A percentile compares a stretch with the other conserved stretches of the same genome.
Conservation (phyloP, 2,329 filamentous ascomycete species). For the Pseudocercospora macadamiae region DNA sequence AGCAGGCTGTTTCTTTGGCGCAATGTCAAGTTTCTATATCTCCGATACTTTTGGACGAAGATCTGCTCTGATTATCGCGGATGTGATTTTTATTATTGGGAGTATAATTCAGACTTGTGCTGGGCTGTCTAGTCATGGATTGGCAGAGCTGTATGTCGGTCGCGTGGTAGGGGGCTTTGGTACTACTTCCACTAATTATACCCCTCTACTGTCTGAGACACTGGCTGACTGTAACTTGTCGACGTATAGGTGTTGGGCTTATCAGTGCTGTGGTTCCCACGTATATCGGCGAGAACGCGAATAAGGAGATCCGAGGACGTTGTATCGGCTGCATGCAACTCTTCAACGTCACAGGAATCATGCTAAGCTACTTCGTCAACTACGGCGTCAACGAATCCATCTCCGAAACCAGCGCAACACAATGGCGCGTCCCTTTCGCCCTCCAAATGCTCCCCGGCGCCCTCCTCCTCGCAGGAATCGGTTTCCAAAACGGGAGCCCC, state of each 20-base stretch:
- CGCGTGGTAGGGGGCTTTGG: slow-evolving; percentile 50
- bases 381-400: slow-evolving; percentile 54
- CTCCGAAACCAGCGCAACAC: slow-evolving; percentile 46
- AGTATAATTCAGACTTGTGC: slow-evolving; percentile 46
- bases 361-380: slow-evolving; percentile 57
- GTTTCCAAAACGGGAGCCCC: slow-evolving; percentile 57
- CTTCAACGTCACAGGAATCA: slow-evolving; percentile 49
- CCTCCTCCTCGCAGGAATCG: slow-evolving; percentile 53
- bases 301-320: slow-evolving; percentile 40
- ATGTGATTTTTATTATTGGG: slow-evolving; percentile 47
- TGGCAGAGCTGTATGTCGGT: slow-evolving; percentile 47
- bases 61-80: slow-evolving; percentile 45
- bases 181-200: too few relatives aligned
- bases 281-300: slow-evolving; percentile 51
- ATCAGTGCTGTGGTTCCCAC: slow-evolving; percentile 49
- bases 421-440: slow-evolving; percentile 58
- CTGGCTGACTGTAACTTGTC: too few relatives aligned
- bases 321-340: slow-evolving; percentile 37
- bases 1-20: slow-evolving; percentile 51
- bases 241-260: slow-evolving; percentile 48
- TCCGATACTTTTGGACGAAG: slow-evolving; percentile 48
- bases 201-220: too few relatives aligned
- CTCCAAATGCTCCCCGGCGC: slow-evolving; percentile 57
- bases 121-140: slow-evolving; percentile 35
- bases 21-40: slow-evolving; percentile 46